Evolutionary conservation across 2,329 filamentous ascomycete species (phyloP).

Genomic region (Cryoendolithus antarcticus): DNA sequence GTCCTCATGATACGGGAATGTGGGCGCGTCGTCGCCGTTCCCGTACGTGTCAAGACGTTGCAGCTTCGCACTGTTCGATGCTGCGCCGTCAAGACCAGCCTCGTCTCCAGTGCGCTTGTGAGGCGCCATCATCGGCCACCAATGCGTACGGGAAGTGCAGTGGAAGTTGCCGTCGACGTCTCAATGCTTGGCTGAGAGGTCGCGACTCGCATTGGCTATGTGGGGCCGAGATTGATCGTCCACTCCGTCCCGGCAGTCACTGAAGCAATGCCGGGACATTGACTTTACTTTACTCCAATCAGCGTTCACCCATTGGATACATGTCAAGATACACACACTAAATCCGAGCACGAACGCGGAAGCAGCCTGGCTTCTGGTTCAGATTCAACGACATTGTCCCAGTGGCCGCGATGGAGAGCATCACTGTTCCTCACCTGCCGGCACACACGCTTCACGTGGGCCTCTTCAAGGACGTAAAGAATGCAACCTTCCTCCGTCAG

Average conservation of each 20-base stretch:
- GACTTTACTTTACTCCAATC: too few relatives aligned
- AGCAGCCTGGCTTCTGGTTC: background rate
- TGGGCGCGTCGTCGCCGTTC: too few relatives aligned
- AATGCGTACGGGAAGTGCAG: conserved; percentile 8
- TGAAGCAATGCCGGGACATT: too few relatives aligned
- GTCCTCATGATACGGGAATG: too few relatives aligned
- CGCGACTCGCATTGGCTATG: too few relatives aligned
- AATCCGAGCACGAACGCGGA: background rate
- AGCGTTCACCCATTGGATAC: too few relatives aligned
- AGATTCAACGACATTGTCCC: background rate
- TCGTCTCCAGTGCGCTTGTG: conserved; percentile 16
- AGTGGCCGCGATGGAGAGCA: conserved; percentile 42
- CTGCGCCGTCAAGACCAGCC: conserved; percentile 1
- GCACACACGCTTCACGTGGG: conserved; percentile 52
- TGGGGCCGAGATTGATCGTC: too few relatives aligned
- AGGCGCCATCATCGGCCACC: background rate
- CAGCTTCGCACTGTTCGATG: conserved; percentile 3
- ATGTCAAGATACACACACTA: too few relatives aligned
- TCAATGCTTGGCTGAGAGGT: too few relatives aligned
- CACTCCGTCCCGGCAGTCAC: too few relatives aligned
- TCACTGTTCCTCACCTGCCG: conserved; percentile 66
- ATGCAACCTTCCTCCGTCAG: conserved; percentile 63
- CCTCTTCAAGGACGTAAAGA: conserved; percentile 64
- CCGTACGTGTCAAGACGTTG: background rate
- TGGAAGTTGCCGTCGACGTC: conserved; percentile 11